Conservation (phyloP, 352 stramenopile genomes). For the Pythium aristosporum region DNA sequence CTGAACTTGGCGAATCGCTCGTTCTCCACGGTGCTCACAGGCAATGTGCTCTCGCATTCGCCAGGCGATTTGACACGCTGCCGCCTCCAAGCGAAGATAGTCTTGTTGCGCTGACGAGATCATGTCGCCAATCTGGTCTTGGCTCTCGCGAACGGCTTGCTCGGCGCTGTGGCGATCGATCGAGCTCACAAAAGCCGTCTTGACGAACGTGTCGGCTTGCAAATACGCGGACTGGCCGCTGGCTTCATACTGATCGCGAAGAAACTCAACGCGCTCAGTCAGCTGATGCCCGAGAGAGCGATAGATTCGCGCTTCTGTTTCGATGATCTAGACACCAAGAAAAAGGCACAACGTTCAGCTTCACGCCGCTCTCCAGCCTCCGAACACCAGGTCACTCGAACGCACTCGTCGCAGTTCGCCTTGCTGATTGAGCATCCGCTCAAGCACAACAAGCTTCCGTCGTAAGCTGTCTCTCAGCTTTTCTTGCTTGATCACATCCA, state of each 20-base stretch:
- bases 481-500: constrained; percentile 42
- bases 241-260: constrained; percentile 12
- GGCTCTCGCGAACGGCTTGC: constrained; percentile 8
- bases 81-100: constrained; percentile 26
- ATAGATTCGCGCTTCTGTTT: constrained; percentile 20
- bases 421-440: constrained; percentile 34
- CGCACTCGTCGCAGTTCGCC: constrained; percentile 31
- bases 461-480: constrained; percentile 27
- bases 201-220: not conserved
- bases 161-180: constrained; percentile 7
- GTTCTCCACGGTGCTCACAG: constrained; percentile 24
- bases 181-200: not conserved
- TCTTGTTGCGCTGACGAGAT: constrained; percentile 20
- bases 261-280: constrained; percentile 12
- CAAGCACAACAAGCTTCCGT: constrained; percentile 30
- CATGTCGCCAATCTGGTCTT: constrained; percentile 8
- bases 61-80: constrained; percentile 35
- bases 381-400: not conserved
- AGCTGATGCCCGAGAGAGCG: constrained; percentile 13
- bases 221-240: constrained; percentile 15
- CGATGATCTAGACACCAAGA: constrained; percentile 15
- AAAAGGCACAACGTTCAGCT: not conserved
- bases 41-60: constrained; percentile 33
- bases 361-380: not conserved
- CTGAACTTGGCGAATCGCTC: constrained; percentile 15